Evolutionary conservation across 352 stramenopile genomes (phyloP).

Genomic region (Phytophthora megakarya): DNA sequence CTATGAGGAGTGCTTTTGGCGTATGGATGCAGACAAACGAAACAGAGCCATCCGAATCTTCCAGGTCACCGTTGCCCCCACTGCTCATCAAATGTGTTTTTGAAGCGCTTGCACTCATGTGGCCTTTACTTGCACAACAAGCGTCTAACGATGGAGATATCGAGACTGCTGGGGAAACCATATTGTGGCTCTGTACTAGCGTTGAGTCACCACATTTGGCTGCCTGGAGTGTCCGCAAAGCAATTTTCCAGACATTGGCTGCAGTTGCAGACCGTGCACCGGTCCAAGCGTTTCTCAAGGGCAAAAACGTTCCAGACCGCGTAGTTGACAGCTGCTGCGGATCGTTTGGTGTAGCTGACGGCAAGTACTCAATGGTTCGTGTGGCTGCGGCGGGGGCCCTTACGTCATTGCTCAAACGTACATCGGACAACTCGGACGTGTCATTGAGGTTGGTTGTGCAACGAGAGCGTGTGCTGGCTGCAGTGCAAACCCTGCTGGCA

Average conservation of each 20-base stretch:
- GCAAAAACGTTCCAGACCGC: conserved; percentile 35
- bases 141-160: neutral
- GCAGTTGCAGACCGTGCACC: conserved; percentile 44
- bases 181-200: conserved; percentile 59
- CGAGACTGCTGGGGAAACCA: conserved; percentile 29
- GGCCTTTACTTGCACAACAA: conserved; percentile 31
- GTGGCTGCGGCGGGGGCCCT: conserved; percentile 60
- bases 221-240: conserved; percentile 72
- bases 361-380: conserved; percentile 76
- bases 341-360: conserved; percentile 59
- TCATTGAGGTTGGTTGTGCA: conserved; percentile 54
- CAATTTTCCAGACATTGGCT: conserved; percentile 51
- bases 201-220: conserved; percentile 45
- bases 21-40: conserved; percentile 38
- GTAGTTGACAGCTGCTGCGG: conserved; percentile 56
- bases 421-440: conserved; percentile 35
- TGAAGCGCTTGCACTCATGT: conserved; percentile 60
- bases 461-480: conserved; percentile 46
- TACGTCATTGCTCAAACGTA: conserved; percentile 46
- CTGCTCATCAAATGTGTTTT: conserved; percentile 80
- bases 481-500: conserved; percentile 46
- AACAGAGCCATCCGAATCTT: conserved; percentile 12
- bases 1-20: conserved; percentile 42
- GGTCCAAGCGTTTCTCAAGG: conserved; percentile 8
- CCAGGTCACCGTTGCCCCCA: conserved; percentile 41